Base-by-base conservation (phyloP, 2,329 filamentous ascomycete species). In the Xylariales sp. region DNA sequence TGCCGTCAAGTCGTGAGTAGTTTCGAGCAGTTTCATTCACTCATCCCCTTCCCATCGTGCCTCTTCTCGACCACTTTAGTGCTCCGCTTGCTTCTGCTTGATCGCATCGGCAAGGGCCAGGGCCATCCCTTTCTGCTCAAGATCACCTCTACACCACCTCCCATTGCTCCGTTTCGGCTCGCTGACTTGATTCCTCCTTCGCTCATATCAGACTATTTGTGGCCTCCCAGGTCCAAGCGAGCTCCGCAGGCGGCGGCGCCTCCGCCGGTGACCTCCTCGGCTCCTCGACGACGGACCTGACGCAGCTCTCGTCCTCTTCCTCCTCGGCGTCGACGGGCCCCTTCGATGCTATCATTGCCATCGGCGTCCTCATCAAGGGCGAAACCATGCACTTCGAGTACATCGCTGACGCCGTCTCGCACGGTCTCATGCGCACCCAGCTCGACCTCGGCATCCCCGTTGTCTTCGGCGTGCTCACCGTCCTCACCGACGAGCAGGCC, bases 311-410 rank as follows among this genome's bases (percentile, higher is more conserved):
- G 33, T 58, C 63, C n/a, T 54, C 70, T 44, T 66, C 75, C 41
- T n/a, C n/a, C n/a, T n/a, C n/a, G n/a, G n/a, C n/a, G n/a, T n/a
- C n/a, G n/a, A n/a, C n/a, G n/a, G 66, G 71, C 40, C 79, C 88
- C 15, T 97, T 97, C 55, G 91, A 97, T 59, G 93, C 93, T 45
- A 81, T 98, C 47, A 90, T 98, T 49, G 89, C 93, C 37, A 86
- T 98, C 50, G 93, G 93, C 40, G 90, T 95, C 40, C 78, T 98
- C 44, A 96, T 98, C 69, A 98, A 98, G 72, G 93, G 93, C 61
- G 87, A 95, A 66, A 97, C 93, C 6, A 96, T 96, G 89, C 93
- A 98, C 67, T 98, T 98, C 57, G 93, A 98, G 67, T 97, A 98
- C 69, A 98, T 98, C 54, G 78, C 90, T 29, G 93, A 97, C 48